Percentiles rank a stretch among this genome's conserved stretches.
phyloP scores from a whole-genome alignment of 2,329 filamentous ascomycete genomes.

The Alternaria ventricosa region DNA sequence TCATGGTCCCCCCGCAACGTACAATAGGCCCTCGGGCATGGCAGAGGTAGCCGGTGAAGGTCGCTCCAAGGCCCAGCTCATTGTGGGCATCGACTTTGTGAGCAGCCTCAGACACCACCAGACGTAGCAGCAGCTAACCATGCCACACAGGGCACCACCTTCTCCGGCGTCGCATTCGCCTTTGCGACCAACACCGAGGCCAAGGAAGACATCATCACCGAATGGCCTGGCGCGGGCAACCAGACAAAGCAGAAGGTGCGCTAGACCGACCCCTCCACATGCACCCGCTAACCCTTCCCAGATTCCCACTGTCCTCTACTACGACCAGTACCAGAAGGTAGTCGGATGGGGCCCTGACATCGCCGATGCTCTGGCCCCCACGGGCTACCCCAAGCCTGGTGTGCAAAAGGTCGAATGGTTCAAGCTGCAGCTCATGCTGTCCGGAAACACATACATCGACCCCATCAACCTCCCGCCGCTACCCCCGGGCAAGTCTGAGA shows the following conservation, averaged over 20 bases:
- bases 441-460: constrained; percentile 98
- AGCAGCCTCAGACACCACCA: constrained; percentile 45
- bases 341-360: constrained; percentile 99
- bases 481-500: constrained; percentile 96
- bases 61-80: constrained; percentile 93
- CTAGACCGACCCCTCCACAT: neutral
- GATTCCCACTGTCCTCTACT: constrained; percentile 99
- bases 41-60: constrained; percentile 85
- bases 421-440: constrained; percentile 98
- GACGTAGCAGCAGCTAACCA: constrained; percentile 25
- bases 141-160: constrained; percentile 80
- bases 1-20: constrained; percentile 39
- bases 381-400: constrained; percentile 95
- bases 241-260: constrained; percentile 97
- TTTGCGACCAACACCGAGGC: constrained; percentile 96
- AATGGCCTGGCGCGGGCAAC: constrained; percentile 97
- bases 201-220: constrained; percentile 98
- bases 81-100: constrained; percentile 99
- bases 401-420: constrained; percentile 99
- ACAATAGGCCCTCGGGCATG: constrained; percentile 43
- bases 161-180: constrained; percentile 93
- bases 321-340: constrained; percentile 98
- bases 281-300: constrained; percentile 46
- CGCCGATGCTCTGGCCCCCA: constrained; percentile 92
- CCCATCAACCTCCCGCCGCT: constrained; percentile 98